Evolutionary conservation across 2,329 filamentous ascomycete species (phyloP).

Genomic region (Capronia epimyces): DNA sequence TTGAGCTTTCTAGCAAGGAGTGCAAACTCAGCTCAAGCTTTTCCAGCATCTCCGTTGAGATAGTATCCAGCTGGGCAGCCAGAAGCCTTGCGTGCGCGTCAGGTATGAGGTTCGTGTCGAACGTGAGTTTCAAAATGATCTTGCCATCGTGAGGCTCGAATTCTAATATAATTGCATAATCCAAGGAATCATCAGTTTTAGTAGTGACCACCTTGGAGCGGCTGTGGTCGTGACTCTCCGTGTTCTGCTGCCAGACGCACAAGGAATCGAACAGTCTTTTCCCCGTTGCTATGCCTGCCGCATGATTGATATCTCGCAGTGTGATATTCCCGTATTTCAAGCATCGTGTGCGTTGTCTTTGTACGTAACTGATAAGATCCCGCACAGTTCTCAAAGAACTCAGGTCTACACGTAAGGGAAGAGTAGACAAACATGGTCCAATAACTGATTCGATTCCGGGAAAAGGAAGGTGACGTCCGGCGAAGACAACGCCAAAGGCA

Average conservation of each 20-base stretch:
- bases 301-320: constrained; percentile 63
- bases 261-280: constrained; percentile 67
- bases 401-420: constrained; percentile 65
- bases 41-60: constrained; percentile 45
- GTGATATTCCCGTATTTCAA: constrained; percentile 61
- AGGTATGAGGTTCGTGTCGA: constrained; percentile 51
- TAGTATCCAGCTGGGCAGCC: constrained; percentile 54
- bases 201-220: constrained; percentile 49
- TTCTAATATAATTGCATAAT: constrained; percentile 71
- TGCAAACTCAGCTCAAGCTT: constrained; percentile 32
- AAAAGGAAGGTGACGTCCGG: constrained; percentile 70
- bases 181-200: constrained; percentile 63
- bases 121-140: constrained; percentile 53
- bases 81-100: constrained; percentile 53
- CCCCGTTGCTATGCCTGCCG: constrained; percentile 50
- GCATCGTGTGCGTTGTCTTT: constrained; percentile 59
- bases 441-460: constrained; percentile 64
- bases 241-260: constrained; percentile 78
- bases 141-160: constrained; percentile 56
- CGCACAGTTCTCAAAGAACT: constrained; percentile 46
- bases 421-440: constrained; percentile 71
- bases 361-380: constrained; percentile 60
- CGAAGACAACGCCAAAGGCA: constrained; percentile 72
- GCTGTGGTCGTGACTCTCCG: constrained; percentile 38
- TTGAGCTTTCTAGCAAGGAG: constrained; percentile 14